A percentile compares a stretch with the other conserved stretches of the same genome.
phyloP scores from a whole-genome alignment of 345 rosid genomes.

The Punica granatum region DNA sequence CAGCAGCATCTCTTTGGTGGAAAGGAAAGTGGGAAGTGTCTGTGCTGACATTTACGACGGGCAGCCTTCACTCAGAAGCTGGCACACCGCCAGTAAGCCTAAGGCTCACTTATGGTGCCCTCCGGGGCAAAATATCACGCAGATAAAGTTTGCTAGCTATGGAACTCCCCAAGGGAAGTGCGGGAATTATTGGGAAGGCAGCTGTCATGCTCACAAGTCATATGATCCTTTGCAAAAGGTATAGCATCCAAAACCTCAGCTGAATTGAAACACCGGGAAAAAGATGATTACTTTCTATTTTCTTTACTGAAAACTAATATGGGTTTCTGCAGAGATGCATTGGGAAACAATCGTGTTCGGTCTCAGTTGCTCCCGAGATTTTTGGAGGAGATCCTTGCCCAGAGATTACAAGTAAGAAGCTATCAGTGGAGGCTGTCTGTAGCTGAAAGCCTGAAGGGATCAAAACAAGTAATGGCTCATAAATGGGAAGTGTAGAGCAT shows the following conservation, averaged over 20 bases:
- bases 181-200: conserved; percentile 45
- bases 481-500: neutral
- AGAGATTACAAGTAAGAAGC: conserved; percentile 37
- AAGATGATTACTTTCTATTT: neutral
- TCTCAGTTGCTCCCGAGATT: conserved; percentile 41
- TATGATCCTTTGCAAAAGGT: conserved; percentile 34
- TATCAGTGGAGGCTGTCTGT: conserved; percentile 55
- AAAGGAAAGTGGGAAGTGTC: conserved; percentile 26
- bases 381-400: conserved; percentile 71
- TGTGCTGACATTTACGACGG: conserved; percentile 16
- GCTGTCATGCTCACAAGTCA: conserved; percentile 59
- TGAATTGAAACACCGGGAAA: neutral
- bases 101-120: conserved; percentile 39
- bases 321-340: conserved; percentile 43
- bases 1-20: conserved; percentile 20
- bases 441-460: conserved; percentile 18
- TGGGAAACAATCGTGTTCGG: conserved; percentile 45
- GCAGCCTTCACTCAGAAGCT: conserved; percentile 10
- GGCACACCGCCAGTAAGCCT: conserved; percentile 3
- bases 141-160: conserved; percentile 62
- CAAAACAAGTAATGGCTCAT: neutral
- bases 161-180: conserved; percentile 55
- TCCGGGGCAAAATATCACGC: conserved; percentile 42
- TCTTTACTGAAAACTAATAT: neutral
- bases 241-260: neutral